These are phyloP conservation scores for Erythrobasidium hasegawianum DNA, from an alignment of 1,284 basidiomycete genomes.

Conservation along the genomic window DNA sequence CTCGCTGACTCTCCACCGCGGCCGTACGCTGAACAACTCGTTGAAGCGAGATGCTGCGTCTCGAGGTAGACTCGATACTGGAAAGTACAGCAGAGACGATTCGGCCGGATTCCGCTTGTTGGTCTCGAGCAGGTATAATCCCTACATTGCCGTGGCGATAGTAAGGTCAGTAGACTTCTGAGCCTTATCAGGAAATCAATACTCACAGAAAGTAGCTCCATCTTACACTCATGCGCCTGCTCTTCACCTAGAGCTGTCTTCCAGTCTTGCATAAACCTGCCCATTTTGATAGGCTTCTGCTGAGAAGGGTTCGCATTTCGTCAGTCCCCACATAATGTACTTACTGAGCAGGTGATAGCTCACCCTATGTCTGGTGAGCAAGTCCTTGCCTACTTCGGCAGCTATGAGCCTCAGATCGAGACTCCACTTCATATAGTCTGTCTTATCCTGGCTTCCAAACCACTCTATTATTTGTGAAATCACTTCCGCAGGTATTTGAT, in stretches of 20 bases:
- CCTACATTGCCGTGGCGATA: too few species aligned
- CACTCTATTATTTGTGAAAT: conserved; percentile 18
- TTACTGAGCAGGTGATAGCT: background rate
- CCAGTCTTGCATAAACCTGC: conserved; percentile 8
- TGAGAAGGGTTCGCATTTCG: background rate
- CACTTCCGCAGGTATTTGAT: conserved; percentile 27
- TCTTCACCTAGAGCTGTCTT: conserved; percentile 18
- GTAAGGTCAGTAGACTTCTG: too few species aligned
- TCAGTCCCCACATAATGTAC: background rate
- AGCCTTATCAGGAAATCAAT: too few species aligned
- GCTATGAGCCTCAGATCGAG: conserved; percentile 3
- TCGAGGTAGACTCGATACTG: conserved; percentile 43
- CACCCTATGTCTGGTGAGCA: conserved; percentile 8
- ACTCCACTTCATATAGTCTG: conserved; percentile 12
- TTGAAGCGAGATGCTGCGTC: conserved; percentile 46
- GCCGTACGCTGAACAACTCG: conserved; percentile 45
- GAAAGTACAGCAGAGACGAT: conserved; percentile 43
- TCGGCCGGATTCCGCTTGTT: conserved; percentile 1
- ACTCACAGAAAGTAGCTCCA: conserved; percentile 16
- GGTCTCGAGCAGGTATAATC: conserved; percentile 11
- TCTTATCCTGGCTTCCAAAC: conserved; percentile 13
- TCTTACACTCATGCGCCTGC: conserved; percentile 8
- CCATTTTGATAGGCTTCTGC: conserved; percentile 10
- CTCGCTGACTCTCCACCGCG: conserved; percentile 46
- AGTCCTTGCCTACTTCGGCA: conserved; percentile 16